phyloP scores from a whole-genome alignment of 371 early-diverging fungal genomes.

The Mucor indicus region DNA sequence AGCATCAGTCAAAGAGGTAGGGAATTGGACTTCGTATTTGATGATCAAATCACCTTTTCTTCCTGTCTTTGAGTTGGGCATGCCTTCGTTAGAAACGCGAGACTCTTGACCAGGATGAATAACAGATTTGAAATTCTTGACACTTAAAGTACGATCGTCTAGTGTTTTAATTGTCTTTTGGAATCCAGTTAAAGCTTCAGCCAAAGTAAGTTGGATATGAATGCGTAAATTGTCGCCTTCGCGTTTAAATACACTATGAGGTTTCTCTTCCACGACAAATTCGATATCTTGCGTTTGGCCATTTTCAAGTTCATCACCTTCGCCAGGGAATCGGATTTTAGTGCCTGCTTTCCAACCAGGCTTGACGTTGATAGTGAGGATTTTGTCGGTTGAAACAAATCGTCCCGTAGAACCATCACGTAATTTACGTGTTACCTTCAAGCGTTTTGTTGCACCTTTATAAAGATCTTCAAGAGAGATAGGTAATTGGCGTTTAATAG shows the following conservation, averaged over 20 bases:
- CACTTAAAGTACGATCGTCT: conserved; percentile 70
- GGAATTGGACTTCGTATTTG: conserved; percentile 78
- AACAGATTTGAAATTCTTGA: conserved; percentile 59
- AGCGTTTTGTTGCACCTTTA: conserved; percentile 85
- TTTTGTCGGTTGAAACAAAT: conserved; percentile 67
- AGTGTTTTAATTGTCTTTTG: conserved; percentile 71
- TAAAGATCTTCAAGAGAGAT: conserved; percentile 93
- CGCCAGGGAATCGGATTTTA: conserved; percentile 89
- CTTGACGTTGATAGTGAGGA: conserved; percentile 85
- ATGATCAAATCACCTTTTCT: conserved; percentile 86
- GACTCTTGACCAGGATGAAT: conserved; percentile 78
- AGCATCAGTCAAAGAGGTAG: conserved; percentile 58
- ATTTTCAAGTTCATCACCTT: conserved; percentile 89
- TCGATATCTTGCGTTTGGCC: conserved; percentile 88
- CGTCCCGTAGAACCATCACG: conserved; percentile 49
- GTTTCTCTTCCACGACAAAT: conserved; percentile 93
- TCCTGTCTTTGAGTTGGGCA: conserved; percentile 88
- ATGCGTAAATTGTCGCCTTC: conserved; percentile 86
- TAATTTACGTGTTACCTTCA: conserved; percentile 88
- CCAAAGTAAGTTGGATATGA: conserved; percentile 64
- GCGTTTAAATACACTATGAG: conserved; percentile 83
- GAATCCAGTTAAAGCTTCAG: conserved; percentile 86
- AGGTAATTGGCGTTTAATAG: conserved; percentile 69
- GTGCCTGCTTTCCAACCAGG: conserved; percentile 99
- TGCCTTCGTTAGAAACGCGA: conserved; percentile 79